Conservation (phyloP, 768 basidiomycete species). For the Strobilomyces echinocephalus region DNA sequence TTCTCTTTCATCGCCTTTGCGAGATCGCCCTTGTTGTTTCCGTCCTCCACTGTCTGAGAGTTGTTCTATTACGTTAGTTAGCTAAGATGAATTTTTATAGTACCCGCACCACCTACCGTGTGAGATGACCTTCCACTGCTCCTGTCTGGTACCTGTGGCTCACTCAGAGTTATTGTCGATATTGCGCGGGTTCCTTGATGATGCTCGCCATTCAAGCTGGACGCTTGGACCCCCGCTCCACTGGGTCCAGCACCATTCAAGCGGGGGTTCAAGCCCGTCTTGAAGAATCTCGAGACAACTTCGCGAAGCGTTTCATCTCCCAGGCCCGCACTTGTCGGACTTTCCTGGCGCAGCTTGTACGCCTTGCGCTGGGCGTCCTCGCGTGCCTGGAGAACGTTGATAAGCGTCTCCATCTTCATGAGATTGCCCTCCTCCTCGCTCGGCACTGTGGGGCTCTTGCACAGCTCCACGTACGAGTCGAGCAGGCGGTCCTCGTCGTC, state of each 20-base stretch:
- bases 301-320: slow-evolving; percentile 27
- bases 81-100: neutral
- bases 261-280: slow-evolving; percentile 14
- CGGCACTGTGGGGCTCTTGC: slow-evolving; percentile 48
- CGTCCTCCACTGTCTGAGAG: neutral
- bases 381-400: slow-evolving; percentile 51
- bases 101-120: neutral
- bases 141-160: slow-evolving; percentile 13
- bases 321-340: slow-evolving; percentile 31
- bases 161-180: neutral
- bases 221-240: slow-evolving; percentile 17
- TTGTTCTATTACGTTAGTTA: slow-evolving; percentile 9
- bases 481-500: slow-evolving; percentile 47
- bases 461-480: slow-evolving; percentile 49
- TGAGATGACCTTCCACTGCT: neutral
- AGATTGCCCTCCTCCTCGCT: slow-evolving; percentile 47
- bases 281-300: slow-evolving; percentile 33
- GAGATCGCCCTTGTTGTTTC: neutral
- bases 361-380: slow-evolving; percentile 43
- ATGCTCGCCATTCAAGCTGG: slow-evolving; percentile 5
- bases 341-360: slow-evolving; percentile 22
- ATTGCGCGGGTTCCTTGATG: neutral
- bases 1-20: neutral
- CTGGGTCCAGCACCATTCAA: slow-evolving; percentile 11
- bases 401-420: slow-evolving; percentile 51